These are phyloP conservation scores for Entoloma clypeatum DNA, from an alignment of 1,284 basidiomycete species.

Conservation along the genomic window DNA sequence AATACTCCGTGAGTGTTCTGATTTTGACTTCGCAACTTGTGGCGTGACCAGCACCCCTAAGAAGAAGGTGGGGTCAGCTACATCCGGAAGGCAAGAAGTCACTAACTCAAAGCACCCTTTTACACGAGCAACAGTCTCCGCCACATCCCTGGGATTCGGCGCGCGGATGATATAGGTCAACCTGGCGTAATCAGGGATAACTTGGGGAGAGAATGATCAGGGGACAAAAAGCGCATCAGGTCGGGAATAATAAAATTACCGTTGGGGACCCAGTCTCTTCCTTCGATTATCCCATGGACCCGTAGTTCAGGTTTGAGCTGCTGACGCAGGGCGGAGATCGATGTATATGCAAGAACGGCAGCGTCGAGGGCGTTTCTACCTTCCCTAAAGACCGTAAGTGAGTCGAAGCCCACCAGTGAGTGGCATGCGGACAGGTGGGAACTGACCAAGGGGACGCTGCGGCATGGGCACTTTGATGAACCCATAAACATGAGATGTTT, in stretches of 20 bases:
- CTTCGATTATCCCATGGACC: conserved; percentile 63
- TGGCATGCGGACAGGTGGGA: conserved; percentile 2
- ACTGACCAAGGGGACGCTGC: conserved; percentile 60
- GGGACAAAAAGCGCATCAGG: neutral
- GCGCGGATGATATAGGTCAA: conserved; percentile 68
- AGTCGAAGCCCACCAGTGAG: neutral
- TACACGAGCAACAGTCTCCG: conserved; percentile 46
- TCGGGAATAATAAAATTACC: conserved; percentile 34
- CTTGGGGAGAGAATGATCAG: conserved; percentile 30
- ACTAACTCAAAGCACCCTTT: conserved; percentile 57
- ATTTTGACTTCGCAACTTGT: conserved; percentile 64
- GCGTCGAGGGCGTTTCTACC: conserved; percentile 84
- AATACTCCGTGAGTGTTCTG: conserved; percentile 37
- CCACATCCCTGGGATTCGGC: conserved; percentile 54
- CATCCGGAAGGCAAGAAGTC: conserved; percentile 3
- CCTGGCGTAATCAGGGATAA: conserved; percentile 76
- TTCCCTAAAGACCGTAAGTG: conserved; percentile 47
- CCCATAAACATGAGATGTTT: no score
- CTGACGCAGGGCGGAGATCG: conserved; percentile 72
- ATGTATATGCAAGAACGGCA: conserved; percentile 75
- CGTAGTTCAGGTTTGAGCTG: conserved; percentile 66
- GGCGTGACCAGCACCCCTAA: conserved; percentile 66
- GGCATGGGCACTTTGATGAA: conserved; percentile 68
- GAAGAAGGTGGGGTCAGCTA: conserved; percentile 4
- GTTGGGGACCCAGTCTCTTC: conserved; percentile 61